Conservation (phyloP, 352 stramenopile species). For the Thraustochytrium aureum region DNA sequence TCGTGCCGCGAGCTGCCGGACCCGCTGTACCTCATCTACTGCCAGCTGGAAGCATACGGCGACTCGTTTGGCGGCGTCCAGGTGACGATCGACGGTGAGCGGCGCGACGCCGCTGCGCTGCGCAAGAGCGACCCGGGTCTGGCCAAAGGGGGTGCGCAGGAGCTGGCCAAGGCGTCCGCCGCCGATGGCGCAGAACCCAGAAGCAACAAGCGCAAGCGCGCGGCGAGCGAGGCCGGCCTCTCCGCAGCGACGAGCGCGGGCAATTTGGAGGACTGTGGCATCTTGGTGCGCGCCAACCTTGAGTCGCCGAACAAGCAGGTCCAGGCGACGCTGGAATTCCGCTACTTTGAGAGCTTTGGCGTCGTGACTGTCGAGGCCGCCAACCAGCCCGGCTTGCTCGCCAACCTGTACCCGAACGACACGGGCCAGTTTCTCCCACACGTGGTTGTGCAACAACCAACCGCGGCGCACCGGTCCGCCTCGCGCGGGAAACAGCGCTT, state of each 20-base stretch:
- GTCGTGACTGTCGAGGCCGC: slow-evolving; percentile 41
- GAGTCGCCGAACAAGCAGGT: slow-evolving; percentile 15
- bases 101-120: background rate
- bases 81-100: slow-evolving; percentile 4
- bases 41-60: slow-evolving; percentile 45
- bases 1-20: slow-evolving; percentile 38
- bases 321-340: slow-evolving; percentile 31
- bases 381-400: slow-evolving; percentile 30
- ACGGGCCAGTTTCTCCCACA: slow-evolving; percentile 41
- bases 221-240: background rate
- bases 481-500: background rate
- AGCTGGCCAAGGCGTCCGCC: background rate
- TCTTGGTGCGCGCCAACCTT: background rate
- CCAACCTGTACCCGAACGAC: slow-evolving; percentile 53
- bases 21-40: slow-evolving; percentile 48
- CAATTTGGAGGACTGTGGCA: background rate
- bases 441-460: background rate
- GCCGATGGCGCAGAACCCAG: background rate
- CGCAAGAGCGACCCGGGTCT: background rate
- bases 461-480: background rate
- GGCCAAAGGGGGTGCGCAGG: background rate
- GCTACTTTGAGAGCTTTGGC: background rate
- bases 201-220: slow-evolving; percentile 9
- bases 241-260: background rate
- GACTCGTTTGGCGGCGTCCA: slow-evolving; percentile 40